Evolutionary conservation across 169 alveolate genomes (phyloP).

Genomic region (Plasmodium relictum): DNA sequence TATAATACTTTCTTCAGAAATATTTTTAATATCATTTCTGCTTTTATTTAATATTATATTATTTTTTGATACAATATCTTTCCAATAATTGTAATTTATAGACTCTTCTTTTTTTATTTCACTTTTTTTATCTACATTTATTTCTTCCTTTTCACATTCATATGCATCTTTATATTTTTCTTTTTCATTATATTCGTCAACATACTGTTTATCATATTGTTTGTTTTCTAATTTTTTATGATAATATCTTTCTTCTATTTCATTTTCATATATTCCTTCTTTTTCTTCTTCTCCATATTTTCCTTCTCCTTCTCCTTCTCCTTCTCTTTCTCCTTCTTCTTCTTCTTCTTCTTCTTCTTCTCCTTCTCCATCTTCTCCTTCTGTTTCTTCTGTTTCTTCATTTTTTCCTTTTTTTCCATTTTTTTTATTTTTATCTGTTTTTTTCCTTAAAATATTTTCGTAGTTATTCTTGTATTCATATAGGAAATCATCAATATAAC

Average conservation of each 20-base stretch:
- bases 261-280: too few relatives aligned
- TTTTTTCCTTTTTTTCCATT: neutral
- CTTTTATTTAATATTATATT: neutral
- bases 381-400: neutral
- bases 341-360: neutral
- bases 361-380: neutral
- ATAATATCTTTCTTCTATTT: neutral
- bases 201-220: neutral
- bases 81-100: neutral
- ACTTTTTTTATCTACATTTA: neutral
- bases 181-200: neutral
- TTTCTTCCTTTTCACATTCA: neutral
- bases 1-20: neutral
- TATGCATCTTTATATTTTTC: neutral
- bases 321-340: neutral
- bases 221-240: neutral
- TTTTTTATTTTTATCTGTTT: too few relatives aligned
- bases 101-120: slow-evolving; percentile 19
- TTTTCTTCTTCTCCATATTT: too few relatives aligned
- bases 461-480: neutral
- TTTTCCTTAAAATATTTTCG: neutral
- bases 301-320: too few relatives aligned
- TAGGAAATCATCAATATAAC: neutral
- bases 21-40: neutral
- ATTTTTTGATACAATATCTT: neutral